Evolutionary conservation across 768 basidiomycete genomes (phyloP).

Genomic region (Termitomyces sp.): DNA sequence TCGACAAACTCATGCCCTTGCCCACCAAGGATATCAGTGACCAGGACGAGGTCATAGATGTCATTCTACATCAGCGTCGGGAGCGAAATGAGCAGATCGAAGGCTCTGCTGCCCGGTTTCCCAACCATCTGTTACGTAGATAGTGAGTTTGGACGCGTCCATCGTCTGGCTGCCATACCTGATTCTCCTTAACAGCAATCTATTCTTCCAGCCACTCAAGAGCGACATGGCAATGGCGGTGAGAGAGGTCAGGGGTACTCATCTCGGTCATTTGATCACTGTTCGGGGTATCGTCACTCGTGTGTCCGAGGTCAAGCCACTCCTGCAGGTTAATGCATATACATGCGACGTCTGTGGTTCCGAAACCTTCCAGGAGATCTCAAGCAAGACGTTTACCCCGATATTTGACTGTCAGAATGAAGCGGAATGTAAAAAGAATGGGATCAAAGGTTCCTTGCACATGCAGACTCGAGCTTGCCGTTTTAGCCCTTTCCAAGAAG

Average conservation of each 20-base stretch:
- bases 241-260: slow-evolving; percentile 80
- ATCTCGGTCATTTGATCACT: slow-evolving; percentile 92
- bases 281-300: slow-evolving; percentile 98
- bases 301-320: slow-evolving; percentile 97
- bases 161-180: slow-evolving; percentile 13
- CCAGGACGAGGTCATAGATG: slow-evolving; percentile 93
- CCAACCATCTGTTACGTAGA: slow-evolving; percentile 87
- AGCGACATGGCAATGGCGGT: slow-evolving; percentile 81
- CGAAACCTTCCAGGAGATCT: slow-evolving; percentile 98
- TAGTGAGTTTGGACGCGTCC: slow-evolving; percentile 66
- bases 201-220: slow-evolving; percentile 90
- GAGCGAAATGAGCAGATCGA: slow-evolving; percentile 85
- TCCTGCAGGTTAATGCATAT: slow-evolving; percentile 96
- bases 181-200: slow-evolving; percentile 56
- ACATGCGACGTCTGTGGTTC: slow-evolving; percentile 98
- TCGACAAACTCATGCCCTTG: slow-evolving; percentile 86
- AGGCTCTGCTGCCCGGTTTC: slow-evolving; percentile 76
- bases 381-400: slow-evolving; percentile 87
- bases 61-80: slow-evolving; percentile 90
- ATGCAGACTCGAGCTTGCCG: slow-evolving; percentile 99
- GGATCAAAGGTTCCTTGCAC: slow-evolving; percentile 84
- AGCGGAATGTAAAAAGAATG: slow-evolving; percentile 82
- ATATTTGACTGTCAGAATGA: slow-evolving; percentile 87
- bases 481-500: slow-evolving; percentile 97
- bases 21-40: slow-evolving; percentile 90